These are phyloP conservation scores for Beauveria bassiana DNA, from an alignment of 2,329 filamentous ascomycete species.

Conservation along the genomic window DNA sequence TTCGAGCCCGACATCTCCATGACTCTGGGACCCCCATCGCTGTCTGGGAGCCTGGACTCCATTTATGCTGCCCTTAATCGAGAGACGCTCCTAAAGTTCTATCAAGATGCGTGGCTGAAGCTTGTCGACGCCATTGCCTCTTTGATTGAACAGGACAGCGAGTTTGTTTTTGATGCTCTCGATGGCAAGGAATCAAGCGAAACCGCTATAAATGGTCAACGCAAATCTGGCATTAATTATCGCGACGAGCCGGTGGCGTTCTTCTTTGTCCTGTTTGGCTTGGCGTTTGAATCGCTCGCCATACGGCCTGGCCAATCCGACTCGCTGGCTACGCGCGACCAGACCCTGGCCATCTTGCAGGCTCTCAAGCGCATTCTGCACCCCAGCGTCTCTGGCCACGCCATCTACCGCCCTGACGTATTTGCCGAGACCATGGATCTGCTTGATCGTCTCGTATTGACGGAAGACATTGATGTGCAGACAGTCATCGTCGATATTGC, in stretches of 20 bases:
- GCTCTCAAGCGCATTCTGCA: slow-evolving; percentile 92
- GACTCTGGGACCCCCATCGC: slow-evolving; percentile 70
- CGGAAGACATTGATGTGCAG: slow-evolving; percentile 83
- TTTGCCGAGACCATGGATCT: slow-evolving; percentile 97
- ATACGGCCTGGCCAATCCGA: slow-evolving; percentile 53
- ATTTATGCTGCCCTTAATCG: slow-evolving; percentile 93
- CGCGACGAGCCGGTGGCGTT: slow-evolving; percentile 96
- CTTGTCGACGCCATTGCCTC: slow-evolving; percentile 96
- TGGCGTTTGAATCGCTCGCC: slow-evolving; percentile 91
- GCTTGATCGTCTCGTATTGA: slow-evolving; percentile 84
- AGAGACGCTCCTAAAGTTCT: slow-evolving; percentile 88
- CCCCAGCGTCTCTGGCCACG: slow-evolving; percentile 89
- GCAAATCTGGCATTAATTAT: slow-evolving; percentile 85
- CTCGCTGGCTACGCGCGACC: slow-evolving; percentile 60
- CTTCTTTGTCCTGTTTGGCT: slow-evolving; percentile 95
- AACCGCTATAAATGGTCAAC: slow-evolving; percentile 38
- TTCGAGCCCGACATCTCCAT: slow-evolving; percentile 98
- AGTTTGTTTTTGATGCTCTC: slow-evolving; percentile 93
- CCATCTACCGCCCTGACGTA: slow-evolving; percentile 91
- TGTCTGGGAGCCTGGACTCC: slow-evolving; percentile 81
- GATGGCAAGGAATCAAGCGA: slow-evolving; percentile 67
- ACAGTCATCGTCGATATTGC: slow-evolving; percentile 91
- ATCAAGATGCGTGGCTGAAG: slow-evolving; percentile 94
- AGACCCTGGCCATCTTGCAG: slow-evolving; percentile 80
- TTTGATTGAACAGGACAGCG: slow-evolving; percentile 93